phyloP scores from a whole-genome alignment of 306 rosid genomes.

The Benincasa hispida region DNA sequence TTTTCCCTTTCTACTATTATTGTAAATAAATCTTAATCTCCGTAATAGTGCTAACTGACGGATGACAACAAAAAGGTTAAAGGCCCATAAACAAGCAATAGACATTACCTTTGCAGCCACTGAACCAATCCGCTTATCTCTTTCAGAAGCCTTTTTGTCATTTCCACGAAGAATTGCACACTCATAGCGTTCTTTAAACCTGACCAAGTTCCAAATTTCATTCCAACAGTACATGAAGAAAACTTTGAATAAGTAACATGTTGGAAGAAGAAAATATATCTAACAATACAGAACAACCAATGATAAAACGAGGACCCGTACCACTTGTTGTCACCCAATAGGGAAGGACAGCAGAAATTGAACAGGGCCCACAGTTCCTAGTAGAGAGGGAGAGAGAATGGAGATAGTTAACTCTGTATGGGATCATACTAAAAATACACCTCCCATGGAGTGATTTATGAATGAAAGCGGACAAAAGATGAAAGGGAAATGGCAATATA shows the following conservation, averaged over 20 bases:
- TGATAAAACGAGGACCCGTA: constrained; percentile 6
- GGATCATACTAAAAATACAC: not conserved
- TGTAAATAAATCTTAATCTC: not conserved
- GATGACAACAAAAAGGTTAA: not conserved
- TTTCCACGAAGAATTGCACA: constrained; percentile 69
- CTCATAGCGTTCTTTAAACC: constrained; percentile 74
- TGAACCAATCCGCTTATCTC: constrained; percentile 61
- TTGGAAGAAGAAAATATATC: constrained; percentile 3
- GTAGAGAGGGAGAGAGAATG: not conserved
- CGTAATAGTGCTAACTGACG: not conserved
- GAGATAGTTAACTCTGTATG: not conserved
- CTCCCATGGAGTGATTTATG: not conserved
- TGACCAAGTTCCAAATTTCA: constrained; percentile 23
- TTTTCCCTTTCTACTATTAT: not conserved
- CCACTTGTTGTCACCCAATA: constrained; percentile 80
- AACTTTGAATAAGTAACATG: constrained; percentile 8
- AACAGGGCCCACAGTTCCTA: constrained; percentile 97
- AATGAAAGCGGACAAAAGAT: not conserved
- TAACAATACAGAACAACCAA: not conserved
- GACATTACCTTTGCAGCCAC: constrained; percentile 62
- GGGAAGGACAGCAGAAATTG: constrained; percentile 79
- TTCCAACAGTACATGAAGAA: constrained; percentile 6
- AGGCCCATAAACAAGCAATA: constrained; percentile 1
- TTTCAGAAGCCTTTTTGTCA: constrained; percentile 69
- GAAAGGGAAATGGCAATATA: not conserved